Evolutionary conservation across 306 rosid species (phyloP).

Genomic region (Inga leiocalycina): DNA sequence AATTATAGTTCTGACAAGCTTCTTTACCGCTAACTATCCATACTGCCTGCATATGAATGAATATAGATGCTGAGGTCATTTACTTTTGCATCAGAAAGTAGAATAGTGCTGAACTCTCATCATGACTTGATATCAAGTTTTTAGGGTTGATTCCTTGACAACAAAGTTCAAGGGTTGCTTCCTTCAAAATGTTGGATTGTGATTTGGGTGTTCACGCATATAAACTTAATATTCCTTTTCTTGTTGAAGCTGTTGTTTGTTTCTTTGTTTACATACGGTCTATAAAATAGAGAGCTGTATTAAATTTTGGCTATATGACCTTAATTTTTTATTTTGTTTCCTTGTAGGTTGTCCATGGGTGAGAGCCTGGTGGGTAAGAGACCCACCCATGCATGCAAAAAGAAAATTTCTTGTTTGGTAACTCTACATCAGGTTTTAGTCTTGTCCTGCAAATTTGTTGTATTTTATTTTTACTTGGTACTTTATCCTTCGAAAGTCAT

Average conservation of each 20-base stretch:
- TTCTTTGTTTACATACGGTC: not conserved
- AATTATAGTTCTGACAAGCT: not conserved
- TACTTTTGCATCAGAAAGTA: not conserved
- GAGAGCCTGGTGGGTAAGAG: conserved; percentile 72
- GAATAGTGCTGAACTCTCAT: conserved; percentile 7
- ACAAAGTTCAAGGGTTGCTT: not conserved
- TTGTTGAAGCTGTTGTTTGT: not conserved
- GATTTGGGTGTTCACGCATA: conserved; percentile 20
- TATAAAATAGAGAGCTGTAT: conserved; percentile 16
- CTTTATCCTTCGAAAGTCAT: not conserved
- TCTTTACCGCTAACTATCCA: not conserved
- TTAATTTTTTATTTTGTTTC: not conserved
- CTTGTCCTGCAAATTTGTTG: not conserved
- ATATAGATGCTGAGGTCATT: conserved; percentile 2
- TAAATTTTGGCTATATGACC: conserved; percentile 1
- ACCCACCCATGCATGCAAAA: not conserved
- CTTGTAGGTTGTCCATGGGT: conserved; percentile 78
- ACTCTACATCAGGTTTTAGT: not conserved
- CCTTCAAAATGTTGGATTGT: conserved; percentile 10
- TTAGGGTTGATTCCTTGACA: not conserved
- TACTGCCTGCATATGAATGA: not conserved
- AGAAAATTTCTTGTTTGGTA: not conserved
- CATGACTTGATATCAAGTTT: not conserved
- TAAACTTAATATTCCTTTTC: not conserved
- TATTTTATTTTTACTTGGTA: not conserved